Evolutionary conservation across 768 basidiomycete genomes (phyloP).

Genomic region (Peribolospora baueri): DNA sequence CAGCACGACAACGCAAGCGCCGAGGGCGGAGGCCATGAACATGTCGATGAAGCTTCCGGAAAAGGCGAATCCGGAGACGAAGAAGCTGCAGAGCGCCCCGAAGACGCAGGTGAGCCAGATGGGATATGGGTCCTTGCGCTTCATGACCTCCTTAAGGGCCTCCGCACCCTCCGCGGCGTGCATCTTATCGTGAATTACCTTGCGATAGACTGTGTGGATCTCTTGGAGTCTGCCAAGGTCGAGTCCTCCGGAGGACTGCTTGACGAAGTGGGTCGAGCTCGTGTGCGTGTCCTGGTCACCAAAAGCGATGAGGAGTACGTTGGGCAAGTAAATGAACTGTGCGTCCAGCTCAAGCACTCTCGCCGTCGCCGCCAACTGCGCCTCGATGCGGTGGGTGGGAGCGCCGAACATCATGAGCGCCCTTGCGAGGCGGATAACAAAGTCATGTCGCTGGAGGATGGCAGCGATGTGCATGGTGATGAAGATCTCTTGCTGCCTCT

Average conservation of each 20-base stretch:
- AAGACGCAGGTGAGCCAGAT: slow-evolving; percentile 35
- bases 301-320: slow-evolving; percentile 38
- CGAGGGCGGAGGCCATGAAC: slow-evolving; percentile 46
- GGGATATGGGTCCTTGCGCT: slow-evolving; percentile 37
- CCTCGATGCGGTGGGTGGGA: slow-evolving; percentile 76
- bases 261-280: slow-evolving; percentile 36
- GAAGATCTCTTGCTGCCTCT: slow-evolving; percentile 48
- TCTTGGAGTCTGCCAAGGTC: slow-evolving; percentile 60
- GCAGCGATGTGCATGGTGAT: slow-evolving; percentile 24
- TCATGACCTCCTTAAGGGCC: slow-evolving; percentile 37
- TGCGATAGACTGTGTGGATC: slow-evolving; percentile 58
- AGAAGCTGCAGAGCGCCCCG: slow-evolving; percentile 40
- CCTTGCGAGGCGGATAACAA: slow-evolving; percentile 57
- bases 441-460: slow-evolving; percentile 51
- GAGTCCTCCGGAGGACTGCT: slow-evolving; percentile 30
- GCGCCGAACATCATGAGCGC: slow-evolving; percentile 76
- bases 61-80: slow-evolving; percentile 65
- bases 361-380: slow-evolving; percentile 64
- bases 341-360: slow-evolving; percentile 67
- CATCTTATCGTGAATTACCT: slow-evolving; percentile 71
- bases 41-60: slow-evolving; percentile 34
- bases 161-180: slow-evolving; percentile 48
- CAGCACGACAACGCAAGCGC: slow-evolving; percentile 38
- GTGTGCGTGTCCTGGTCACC: slow-evolving; percentile 31
- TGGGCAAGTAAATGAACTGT: slow-evolving; percentile 57